These are phyloP conservation scores for Geotrichum citri-aurantii DNA, from an alignment of 1,139 yeast genomes.

Conservation along the genomic window DNA sequence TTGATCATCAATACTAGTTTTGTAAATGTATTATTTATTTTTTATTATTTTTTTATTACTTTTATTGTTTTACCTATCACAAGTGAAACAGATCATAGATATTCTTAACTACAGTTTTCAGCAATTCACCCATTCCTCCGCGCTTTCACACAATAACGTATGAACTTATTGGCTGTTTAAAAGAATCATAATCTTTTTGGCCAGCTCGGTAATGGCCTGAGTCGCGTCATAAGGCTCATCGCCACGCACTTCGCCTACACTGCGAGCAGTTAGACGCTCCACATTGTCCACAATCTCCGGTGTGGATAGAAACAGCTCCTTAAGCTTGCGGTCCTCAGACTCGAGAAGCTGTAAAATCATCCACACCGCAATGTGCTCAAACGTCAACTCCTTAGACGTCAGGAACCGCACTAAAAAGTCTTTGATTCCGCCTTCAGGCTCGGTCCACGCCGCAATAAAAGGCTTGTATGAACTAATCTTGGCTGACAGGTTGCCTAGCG, in stretches of 20 bases:
- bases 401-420: slow-evolving; percentile 80
- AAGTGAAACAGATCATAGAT: not conserved
- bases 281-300: slow-evolving; percentile 35
- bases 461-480: slow-evolving; percentile 78
- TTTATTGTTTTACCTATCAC: no score
- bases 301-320: slow-evolving; percentile 32
- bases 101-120: not conserved
- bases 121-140: not conserved
- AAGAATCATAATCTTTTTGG: slow-evolving; percentile 16
- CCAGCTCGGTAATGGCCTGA: slow-evolving; percentile 19
- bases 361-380: slow-evolving; percentile 98
- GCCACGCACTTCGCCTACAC: slow-evolving; percentile 2
- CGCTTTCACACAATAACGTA: not conserved
- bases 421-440: slow-evolving; percentile 78
- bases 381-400: slow-evolving; percentile 84
- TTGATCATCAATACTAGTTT: no score
- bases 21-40: not conserved
- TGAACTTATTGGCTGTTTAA: slow-evolving; percentile 3
- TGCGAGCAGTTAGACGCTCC: slow-evolving; percentile 29
- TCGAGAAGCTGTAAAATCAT: slow-evolving; percentile 89
- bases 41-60: not conserved
- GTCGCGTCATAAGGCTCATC: slow-evolving; percentile 13
- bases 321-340: slow-evolving; percentile 69
- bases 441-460: slow-evolving; percentile 72
- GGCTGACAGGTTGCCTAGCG: slow-evolving; percentile 89